These are phyloP conservation scores for Chlorella sp. DNA, from an alignment of 139 green algal species.

Conservation along the genomic window DNA sequence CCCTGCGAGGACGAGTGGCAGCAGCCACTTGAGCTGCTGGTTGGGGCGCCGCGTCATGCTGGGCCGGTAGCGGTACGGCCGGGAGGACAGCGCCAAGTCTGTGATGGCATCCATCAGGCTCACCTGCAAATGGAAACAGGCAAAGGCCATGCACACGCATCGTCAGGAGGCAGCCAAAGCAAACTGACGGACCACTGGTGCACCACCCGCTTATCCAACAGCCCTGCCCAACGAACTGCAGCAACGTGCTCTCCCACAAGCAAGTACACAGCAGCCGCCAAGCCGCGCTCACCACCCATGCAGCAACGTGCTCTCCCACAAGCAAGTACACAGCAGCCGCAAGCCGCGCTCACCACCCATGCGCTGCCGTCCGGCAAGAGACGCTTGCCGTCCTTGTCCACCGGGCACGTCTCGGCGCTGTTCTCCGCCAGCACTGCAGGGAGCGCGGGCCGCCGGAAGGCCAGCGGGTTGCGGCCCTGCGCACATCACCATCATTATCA, in stretches of 20 bases:
- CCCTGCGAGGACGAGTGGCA: conserved; percentile 27
- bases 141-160: too few species aligned
- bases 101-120: conserved; percentile 17
- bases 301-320: too few species aligned
- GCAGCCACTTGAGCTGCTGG: conserved; percentile 25
- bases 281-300: too few species aligned
- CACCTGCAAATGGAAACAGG: too few species aligned
- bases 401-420: conserved; percentile 25
- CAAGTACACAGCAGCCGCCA: too few species aligned
- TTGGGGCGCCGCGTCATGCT: conserved; percentile 15
- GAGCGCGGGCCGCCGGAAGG: conserved; percentile 18
- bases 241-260: too few species aligned
- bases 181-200: too few species aligned
- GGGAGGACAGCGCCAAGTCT: conserved; percentile 21
- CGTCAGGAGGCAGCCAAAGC: too few species aligned
- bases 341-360: conserved; percentile 29
- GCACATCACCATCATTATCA: too few species aligned
- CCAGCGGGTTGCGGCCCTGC: conserved; percentile 16
- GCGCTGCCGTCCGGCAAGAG: conserved; percentile 30
- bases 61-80: conserved; percentile 28
- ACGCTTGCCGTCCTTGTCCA: conserved; percentile 15
- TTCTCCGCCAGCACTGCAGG: conserved; percentile 39
- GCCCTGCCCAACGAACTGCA: not conserved
- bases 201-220: too few species aligned
- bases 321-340: too few species aligned